Evolutionary conservation across 148 eudicot species (phyloP).

Genomic region (Persicaria maculosa): DNA sequence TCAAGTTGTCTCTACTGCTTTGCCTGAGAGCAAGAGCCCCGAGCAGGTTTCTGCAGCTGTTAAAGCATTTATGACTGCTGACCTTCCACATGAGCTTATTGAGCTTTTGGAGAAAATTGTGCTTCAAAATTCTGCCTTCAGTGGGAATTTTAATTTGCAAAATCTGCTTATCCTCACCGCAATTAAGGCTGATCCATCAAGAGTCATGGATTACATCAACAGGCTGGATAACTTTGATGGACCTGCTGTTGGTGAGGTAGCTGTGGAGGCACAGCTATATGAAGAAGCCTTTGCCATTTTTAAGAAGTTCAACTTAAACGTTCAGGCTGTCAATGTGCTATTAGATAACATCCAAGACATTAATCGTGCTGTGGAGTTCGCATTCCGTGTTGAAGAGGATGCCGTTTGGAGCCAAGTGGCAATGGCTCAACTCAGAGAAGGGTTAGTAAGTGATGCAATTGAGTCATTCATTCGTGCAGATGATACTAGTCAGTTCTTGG

Average conservation of each 20-base stretch:
- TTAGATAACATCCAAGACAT: slow-evolving; percentile 69
- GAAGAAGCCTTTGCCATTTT: slow-evolving; percentile 96
- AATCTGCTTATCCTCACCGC: slow-evolving; percentile 97
- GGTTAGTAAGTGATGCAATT: slow-evolving; percentile 86
- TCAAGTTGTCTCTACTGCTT: slow-evolving; percentile 97
- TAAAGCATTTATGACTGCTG: slow-evolving; percentile 98
- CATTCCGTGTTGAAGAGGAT: slow-evolving; percentile 97
- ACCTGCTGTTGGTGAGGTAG: slow-evolving; percentile 96
- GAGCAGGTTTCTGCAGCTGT: slow-evolving; percentile 99
- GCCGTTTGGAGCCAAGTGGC: slow-evolving; percentile 99
- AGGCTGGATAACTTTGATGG: slow-evolving; percentile 98
- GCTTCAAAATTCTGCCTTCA: slow-evolving; percentile 95
- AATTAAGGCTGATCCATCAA: slow-evolving; percentile 87
- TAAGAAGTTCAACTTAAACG: slow-evolving; percentile 92
- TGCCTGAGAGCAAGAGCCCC: slow-evolving; percentile 99
- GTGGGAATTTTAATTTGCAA: slow-evolving; percentile 94
- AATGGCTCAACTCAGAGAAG: slow-evolving; percentile 87
- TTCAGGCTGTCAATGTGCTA: slow-evolving; percentile 85
- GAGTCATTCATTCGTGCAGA: slow-evolving; percentile 97
- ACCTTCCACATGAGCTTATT: slow-evolving; percentile 94
- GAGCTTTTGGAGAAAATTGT: slow-evolving; percentile 97
- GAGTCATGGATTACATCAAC: slow-evolving; percentile 94
- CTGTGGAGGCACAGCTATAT: slow-evolving; percentile 86
- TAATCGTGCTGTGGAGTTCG: slow-evolving; percentile 94
- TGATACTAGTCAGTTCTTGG: slow-evolving; percentile 88